A percentile compares a stretch with the other conserved stretches of the same genome.
Evolutionary conservation across 2,329 filamentous ascomycete genomes (phyloP).

Genomic region (Scorias spongiosa): DNA sequence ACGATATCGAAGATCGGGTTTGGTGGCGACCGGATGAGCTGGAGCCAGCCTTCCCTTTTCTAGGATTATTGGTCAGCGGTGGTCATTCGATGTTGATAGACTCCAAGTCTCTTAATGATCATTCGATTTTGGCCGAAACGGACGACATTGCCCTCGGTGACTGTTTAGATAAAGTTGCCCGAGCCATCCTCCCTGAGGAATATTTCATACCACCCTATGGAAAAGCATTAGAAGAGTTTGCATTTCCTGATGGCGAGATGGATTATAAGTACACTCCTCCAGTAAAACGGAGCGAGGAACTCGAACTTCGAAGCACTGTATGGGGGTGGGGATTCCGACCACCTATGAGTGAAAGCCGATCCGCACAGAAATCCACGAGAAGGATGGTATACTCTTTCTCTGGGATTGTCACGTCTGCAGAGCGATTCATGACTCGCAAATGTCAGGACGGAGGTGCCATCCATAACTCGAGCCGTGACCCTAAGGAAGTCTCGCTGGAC

Average conservation of each 20-base stretch:
- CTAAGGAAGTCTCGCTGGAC: slow-evolving; percentile 30
- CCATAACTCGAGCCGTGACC: slow-evolving; percentile 16
- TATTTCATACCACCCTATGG: slow-evolving; percentile 64
- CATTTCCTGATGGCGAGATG: slow-evolving; percentile 41
- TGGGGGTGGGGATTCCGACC: slow-evolving; percentile 56
- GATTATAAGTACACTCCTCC: slow-evolving; percentile 46
- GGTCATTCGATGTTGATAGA: slow-evolving; percentile 80
- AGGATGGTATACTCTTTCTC: slow-evolving; percentile 59
- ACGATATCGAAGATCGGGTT: not conserved
- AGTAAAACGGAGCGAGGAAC: slow-evolving; percentile 41
- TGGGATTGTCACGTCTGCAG: slow-evolving; percentile 51
- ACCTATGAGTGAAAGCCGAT: slow-evolving; percentile 45
- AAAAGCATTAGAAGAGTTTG: slow-evolving; percentile 61
- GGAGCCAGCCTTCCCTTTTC: slow-evolving; percentile 59
- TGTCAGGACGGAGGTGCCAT: not conserved
- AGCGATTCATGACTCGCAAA: slow-evolving; percentile 32
- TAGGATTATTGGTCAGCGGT: slow-evolving; percentile 79
- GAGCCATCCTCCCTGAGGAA: slow-evolving; percentile 52
- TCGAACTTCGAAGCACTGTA: slow-evolving; percentile 28
- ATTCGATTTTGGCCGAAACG: slow-evolving; percentile 58
- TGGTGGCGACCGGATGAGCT: slow-evolving; percentile 1
- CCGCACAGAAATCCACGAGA: slow-evolving; percentile 19
- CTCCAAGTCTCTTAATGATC: slow-evolving; percentile 51
- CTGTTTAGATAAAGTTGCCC: slow-evolving; percentile 73
- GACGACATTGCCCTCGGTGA: slow-evolving; percentile 81